Evolutionary conservation across 306 rosid species (phyloP).

Genomic region (Myrica gale): DNA sequence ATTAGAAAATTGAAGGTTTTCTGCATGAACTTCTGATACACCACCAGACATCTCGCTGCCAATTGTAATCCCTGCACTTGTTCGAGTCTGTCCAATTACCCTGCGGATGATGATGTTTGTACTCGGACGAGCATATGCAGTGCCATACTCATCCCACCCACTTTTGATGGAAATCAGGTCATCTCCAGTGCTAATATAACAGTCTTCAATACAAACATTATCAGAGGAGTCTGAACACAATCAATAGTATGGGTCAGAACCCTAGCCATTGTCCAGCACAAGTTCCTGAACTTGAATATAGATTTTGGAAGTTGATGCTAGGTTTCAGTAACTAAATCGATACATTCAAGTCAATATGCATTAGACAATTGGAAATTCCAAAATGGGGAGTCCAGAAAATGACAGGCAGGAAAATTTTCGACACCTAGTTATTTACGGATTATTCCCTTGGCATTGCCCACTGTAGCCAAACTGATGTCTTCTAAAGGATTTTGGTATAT

Average conservation of each 20-base stretch:
- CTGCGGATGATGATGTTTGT: conserved; percentile 54
- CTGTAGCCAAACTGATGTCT: neutral
- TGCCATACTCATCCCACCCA: conserved; percentile 89
- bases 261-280: neutral
- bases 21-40: conserved; percentile 61
- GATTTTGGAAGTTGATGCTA: neutral
- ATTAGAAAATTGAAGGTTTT: conserved; percentile 49
- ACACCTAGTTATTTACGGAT: neutral
- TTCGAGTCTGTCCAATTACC: conserved; percentile 46
- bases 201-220: conserved; percentile 74
- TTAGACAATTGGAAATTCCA: neutral
- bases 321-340: neutral
- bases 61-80: conserved; percentile 67
- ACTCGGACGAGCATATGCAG: conserved; percentile 61
- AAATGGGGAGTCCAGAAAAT: neutral
- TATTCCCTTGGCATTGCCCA: neutral
- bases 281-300: neutral
- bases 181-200: conserved; percentile 80
- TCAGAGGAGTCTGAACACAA: conserved; percentile 63
- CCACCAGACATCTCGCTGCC: conserved; percentile 95
- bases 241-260: conserved; percentile 25
- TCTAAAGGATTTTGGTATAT: neutral
- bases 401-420: neutral
- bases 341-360: neutral
- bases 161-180: conserved; percentile 77